phyloP scores from a whole-genome alignment of 2,329 filamentous ascomycete genomes.

The Venturia nashicola region DNA sequence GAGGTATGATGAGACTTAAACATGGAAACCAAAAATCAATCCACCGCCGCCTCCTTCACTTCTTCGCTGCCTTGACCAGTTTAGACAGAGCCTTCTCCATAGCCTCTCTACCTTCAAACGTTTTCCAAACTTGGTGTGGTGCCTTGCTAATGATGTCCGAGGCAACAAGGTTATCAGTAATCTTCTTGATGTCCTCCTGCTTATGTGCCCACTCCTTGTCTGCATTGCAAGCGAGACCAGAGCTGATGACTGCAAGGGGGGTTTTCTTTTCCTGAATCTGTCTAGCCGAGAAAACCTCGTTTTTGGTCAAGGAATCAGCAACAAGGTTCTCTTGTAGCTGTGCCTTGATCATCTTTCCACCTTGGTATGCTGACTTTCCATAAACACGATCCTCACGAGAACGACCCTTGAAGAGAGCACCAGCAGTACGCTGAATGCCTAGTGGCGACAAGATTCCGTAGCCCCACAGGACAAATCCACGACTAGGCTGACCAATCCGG shows the following conservation, averaged over 20 bases:
- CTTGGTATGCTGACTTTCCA: slow-evolving; percentile 66
- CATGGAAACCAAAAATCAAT: background rate
- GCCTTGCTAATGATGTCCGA: slow-evolving; percentile 85
- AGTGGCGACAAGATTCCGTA: slow-evolving; percentile 78
- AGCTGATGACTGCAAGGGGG: slow-evolving; percentile 71
- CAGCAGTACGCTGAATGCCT: slow-evolving; percentile 67
- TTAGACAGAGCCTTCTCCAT: slow-evolving; percentile 71
- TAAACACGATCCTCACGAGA: slow-evolving; percentile 74
- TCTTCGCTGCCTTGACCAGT: slow-evolving; percentile 26
- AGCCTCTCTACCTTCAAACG: slow-evolving; percentile 54
- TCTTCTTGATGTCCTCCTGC: slow-evolving; percentile 68
- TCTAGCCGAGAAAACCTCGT: slow-evolving; percentile 66
- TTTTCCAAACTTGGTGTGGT: slow-evolving; percentile 77
- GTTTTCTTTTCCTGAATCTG: slow-evolving; percentile 68
- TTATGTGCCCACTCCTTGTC: slow-evolving; percentile 68
- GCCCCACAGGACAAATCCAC: slow-evolving; percentile 78
- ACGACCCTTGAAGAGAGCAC: slow-evolving; percentile 71
- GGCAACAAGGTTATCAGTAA: slow-evolving; percentile 65
- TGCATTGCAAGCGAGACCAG: slow-evolving; percentile 55
- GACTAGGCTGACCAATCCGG: slow-evolving; percentile 50
- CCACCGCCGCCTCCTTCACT: background rate
- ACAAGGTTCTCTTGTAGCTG: slow-evolving; percentile 89
- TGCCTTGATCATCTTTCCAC: slow-evolving; percentile 74
- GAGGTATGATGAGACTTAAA: background rate
- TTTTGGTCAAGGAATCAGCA: slow-evolving; percentile 69